A percentile compares a stretch with the other conserved stretches of the same genome.
These are phyloP conservation scores for Epichloe coenophiala DNA, from an alignment of 2,329 filamentous ascomycete species.

Conservation along the genomic window DNA sequence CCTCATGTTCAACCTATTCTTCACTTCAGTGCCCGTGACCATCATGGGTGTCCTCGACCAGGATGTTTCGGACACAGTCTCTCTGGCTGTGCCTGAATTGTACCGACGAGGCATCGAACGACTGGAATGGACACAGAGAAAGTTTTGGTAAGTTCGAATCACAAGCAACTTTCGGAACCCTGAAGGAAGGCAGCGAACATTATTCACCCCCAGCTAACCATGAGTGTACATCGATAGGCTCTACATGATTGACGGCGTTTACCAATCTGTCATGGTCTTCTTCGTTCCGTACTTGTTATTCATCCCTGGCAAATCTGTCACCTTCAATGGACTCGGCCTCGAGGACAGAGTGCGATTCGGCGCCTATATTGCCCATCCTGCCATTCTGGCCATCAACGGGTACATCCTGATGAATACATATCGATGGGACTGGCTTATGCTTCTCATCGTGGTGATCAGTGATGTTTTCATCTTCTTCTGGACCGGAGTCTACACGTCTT, in stretches of 20 bases:
- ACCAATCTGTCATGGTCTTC: conserved; percentile 88
- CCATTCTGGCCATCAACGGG: conserved; percentile 77
- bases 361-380: conserved; percentile 71
- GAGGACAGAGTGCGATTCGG: conserved; percentile 75
- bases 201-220: conserved; percentile 7
- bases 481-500: conserved; percentile 70
- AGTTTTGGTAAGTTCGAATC: conserved; percentile 67
- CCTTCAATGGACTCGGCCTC: conserved; percentile 59
- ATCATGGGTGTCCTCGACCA: conserved; percentile 96
- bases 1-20: conserved; percentile 88
- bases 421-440: conserved; percentile 94
- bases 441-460: conserved; percentile 70
- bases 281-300: conserved; percentile 84
- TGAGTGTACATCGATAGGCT: conserved; percentile 36
- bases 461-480: conserved; percentile 85
- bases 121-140: conserved; percentile 86
- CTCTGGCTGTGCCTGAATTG: conserved; percentile 84
- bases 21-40: conserved; percentile 88
- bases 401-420: conserved; percentile 96
- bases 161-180: neutral
- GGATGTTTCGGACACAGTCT: conserved; percentile 89
- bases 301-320: conserved; percentile 52
- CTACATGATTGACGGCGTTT: conserved; percentile 90
- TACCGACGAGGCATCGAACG: conserved; percentile 94
- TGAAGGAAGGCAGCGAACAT: neutral